Conservation (phyloP, 1,284 basidiomycete genomes). For the Omphalotus olearius region DNA sequence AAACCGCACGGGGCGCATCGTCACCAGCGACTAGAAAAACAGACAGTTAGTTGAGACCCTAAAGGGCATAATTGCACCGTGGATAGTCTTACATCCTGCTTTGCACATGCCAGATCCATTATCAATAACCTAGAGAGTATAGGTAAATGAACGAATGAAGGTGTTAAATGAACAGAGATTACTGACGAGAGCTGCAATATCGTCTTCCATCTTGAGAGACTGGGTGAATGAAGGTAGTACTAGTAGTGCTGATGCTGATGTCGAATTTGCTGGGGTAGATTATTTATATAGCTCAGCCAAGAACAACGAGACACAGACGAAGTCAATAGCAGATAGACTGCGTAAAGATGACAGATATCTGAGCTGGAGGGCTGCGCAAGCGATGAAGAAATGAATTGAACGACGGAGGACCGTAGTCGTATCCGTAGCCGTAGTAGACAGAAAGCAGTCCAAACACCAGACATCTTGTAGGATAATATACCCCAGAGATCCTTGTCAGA, state of each 20-base stretch:
- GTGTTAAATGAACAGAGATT: background rate
- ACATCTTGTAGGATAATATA: background rate
- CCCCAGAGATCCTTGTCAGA: background rate
- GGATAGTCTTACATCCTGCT: constrained; percentile 9
- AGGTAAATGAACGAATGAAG: background rate
- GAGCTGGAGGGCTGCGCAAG: background rate
- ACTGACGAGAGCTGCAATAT: constrained; percentile 10
- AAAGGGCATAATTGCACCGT: background rate
- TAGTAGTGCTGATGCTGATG: too few species aligned
- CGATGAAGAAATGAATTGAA: background rate
- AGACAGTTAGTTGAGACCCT: background rate
- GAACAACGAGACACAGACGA: background rate
- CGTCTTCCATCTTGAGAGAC: constrained; percentile 11
- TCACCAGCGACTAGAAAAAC: constrained; percentile 12
- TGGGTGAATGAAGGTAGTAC: background rate
- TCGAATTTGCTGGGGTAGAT: too few species aligned
- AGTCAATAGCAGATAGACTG: background rate
- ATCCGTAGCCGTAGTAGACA: background rate
- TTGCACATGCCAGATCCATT: constrained; percentile 17
- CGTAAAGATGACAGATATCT: background rate
- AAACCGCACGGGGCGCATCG: constrained; percentile 13
- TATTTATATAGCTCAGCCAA: background rate
- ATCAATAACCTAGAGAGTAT: constrained; percentile 10
- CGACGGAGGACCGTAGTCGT: background rate
- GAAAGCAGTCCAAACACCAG: background rate